Base-by-base conservation (phyloP, 805 yeast genomes). In the Ogataea wickerhamii region DNA sequence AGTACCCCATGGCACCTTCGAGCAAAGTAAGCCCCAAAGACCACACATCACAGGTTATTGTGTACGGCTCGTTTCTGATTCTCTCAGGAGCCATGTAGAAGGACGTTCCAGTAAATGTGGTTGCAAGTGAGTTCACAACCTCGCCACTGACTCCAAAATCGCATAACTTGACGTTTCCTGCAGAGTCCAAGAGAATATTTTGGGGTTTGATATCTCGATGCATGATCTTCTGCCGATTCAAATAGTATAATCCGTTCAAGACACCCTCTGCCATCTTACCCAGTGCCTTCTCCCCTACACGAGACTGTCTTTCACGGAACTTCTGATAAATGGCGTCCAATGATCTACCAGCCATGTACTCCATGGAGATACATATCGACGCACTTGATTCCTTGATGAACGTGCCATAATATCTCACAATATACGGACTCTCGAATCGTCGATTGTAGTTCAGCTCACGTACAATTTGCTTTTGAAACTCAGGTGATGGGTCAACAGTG, bases 1-100 rank as follows among this genome's bases (percentile, higher is more conserved):
- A 91, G 48, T 74, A 69, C n/a, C 95, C 95, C 55, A 78, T 80
- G 4, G 98, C 96, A 19, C 91, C 96, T 57, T 93, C 98, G 54
- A 93, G 66, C 32, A 93, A 65, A 2, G 98, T 89, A 41, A 93
- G 68, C 0, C 98, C 98, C 22, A 93, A 64, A 1, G 97, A 88
- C 98, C 98, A 93, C 12, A 93, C 91, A 58, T 93, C 98, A 52
- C 94, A 82, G 4, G 95, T 86, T 3, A 91, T 96, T 8, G 95
- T 83, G 56, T 93, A 93, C 1, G 96, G 93, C 55, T 87, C 91
- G 20, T 96, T 97, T 66, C 86, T 86, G 36, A 93, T 91, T 51
- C 98, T 73, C 61, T 93, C 98, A 0, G 98, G 98, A 0, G 98
- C 98, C 98, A 93, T 93, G 61, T 93, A 93, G 58, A 87, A 91